phyloP scores from a whole-genome alignment of 225 moss, liverwort and hornwort species.

The Lunularia cruciata region DNA sequence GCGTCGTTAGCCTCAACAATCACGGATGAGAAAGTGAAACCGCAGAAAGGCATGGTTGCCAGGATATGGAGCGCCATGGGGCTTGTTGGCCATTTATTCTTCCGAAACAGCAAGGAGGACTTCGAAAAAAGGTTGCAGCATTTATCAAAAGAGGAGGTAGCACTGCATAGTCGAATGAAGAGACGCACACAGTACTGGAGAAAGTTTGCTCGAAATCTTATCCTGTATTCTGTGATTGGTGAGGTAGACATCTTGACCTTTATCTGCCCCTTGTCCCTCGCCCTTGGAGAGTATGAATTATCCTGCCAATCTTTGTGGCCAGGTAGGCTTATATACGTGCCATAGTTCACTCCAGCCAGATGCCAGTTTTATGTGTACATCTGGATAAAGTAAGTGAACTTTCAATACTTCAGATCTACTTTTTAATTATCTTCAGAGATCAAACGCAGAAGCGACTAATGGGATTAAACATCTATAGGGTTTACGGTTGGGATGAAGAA shows the following conservation, averaged over 20 bases:
- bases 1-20: slow-evolving; percentile 11
- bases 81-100: slow-evolving; percentile 62
- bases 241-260: slow-evolving; percentile 54
- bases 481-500: too few relatives aligned
- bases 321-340: too few relatives aligned
- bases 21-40: slow-evolving; percentile 29
- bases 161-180: slow-evolving; percentile 78
- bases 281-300: too few relatives aligned
- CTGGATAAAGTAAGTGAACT: too few relatives aligned
- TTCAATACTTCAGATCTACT: too few relatives aligned
- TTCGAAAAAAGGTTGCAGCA: slow-evolving; percentile 92
- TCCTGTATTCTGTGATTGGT: slow-evolving; percentile 79
- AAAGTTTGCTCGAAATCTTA: slow-evolving; percentile 76
- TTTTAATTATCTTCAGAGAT: too few relatives aligned
- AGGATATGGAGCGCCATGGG: slow-evolving; percentile 74
- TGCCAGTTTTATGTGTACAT: too few relatives aligned
- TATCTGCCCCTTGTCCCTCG: too few relatives aligned
- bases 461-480: too few relatives aligned
- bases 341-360: too few relatives aligned
- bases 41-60: slow-evolving; percentile 34
- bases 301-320: too few relatives aligned
- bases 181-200: slow-evolving; percentile 86
- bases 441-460: too few relatives aligned
- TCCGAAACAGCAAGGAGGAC: slow-evolving; percentile 69
- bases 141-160: slow-evolving; percentile 86